A percentile compares a stretch with the other conserved stretches of the same genome.
Conservation (phyloP, 2,329 filamentous ascomycete species). For the Xenosphaeropsis pyriputrescens region DNA sequence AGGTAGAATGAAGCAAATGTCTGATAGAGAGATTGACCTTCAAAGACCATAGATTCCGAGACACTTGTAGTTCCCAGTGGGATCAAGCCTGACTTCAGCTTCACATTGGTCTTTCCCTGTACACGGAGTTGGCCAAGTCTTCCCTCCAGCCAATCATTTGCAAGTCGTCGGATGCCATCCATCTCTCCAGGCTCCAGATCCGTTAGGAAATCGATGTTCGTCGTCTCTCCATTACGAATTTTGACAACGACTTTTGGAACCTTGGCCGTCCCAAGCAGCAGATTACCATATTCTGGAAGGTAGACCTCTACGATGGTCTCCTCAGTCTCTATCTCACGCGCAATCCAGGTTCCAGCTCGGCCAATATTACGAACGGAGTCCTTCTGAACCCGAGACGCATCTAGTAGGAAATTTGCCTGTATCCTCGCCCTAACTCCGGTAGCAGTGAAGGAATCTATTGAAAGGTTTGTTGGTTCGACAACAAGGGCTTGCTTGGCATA, state of each 20-base stretch:
- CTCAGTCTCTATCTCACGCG: slow-evolving; percentile 59
- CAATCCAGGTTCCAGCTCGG: slow-evolving; percentile 65
- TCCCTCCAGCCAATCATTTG: slow-evolving; percentile 79
- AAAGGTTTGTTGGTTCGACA: slow-evolving; percentile 70
- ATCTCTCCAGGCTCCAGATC: slow-evolving; percentile 64
- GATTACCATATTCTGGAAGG: slow-evolving; percentile 68
- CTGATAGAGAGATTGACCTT: slow-evolving; percentile 65
- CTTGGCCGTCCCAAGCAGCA: slow-evolving; percentile 61
- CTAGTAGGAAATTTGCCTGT: slow-evolving; percentile 68
- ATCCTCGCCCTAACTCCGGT: slow-evolving; percentile 68
- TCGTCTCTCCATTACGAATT: slow-evolving; percentile 65
- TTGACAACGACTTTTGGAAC: slow-evolving; percentile 64
- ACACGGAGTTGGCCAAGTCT: slow-evolving; percentile 57
- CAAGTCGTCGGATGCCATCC: slow-evolving; percentile 63
- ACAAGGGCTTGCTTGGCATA: slow-evolving; percentile 77
- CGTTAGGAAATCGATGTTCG: slow-evolving; percentile 63
- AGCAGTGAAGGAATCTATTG: slow-evolving; percentile 71
- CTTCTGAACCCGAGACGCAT: slow-evolving; percentile 61
- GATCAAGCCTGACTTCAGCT: slow-evolving; percentile 66
- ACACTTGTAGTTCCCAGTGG: slow-evolving; percentile 65
- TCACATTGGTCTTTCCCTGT: slow-evolving; percentile 57
- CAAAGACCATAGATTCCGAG: slow-evolving; percentile 60
- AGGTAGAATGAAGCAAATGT: slow-evolving; percentile 46
- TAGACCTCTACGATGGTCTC: slow-evolving; percentile 62
- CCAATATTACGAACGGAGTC: slow-evolving; percentile 62